Percentiles rank a stretch among this genome's conserved stretches.
Evolutionary conservation across 2,329 filamentous ascomycete species (phyloP).

Genomic region (Aspergillus awamori): DNA sequence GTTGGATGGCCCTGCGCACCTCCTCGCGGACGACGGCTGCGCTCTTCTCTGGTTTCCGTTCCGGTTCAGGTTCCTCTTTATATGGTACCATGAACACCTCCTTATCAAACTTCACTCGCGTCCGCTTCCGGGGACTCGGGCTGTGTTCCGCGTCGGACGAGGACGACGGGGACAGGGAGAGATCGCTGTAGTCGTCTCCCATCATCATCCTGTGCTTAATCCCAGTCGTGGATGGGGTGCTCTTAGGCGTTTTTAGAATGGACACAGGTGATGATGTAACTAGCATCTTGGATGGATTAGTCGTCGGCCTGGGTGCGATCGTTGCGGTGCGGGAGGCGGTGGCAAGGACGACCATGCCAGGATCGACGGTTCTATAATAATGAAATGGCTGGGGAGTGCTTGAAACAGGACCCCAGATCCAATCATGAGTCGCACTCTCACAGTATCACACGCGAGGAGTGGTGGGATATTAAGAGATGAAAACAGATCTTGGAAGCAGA

Average conservation of each 20-base stretch:
- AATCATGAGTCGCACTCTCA: constrained; percentile 28
- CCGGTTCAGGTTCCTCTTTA: constrained; percentile 35
- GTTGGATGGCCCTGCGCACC: constrained; percentile 60
- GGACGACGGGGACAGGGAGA: constrained; percentile 37
- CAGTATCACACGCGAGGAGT: constrained; percentile 3
- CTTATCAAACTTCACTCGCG: constrained; percentile 49
- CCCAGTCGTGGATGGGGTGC: constrained; percentile 25
- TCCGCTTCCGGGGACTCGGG: constrained; percentile 44
- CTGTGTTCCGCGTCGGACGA: constrained; percentile 31
- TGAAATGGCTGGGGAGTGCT: constrained; percentile 10
- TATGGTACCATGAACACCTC: constrained; percentile 38
- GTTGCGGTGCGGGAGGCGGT: constrained; percentile 32
- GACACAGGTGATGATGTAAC: constrained; percentile 36
- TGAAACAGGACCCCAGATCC: constrained; percentile 14
- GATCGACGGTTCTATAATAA: constrained; percentile 14
- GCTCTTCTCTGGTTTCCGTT: constrained; percentile 52
- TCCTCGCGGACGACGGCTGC: constrained; percentile 63
- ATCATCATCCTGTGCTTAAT: constrained; percentile 40
- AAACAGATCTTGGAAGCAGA: constrained; percentile 6
- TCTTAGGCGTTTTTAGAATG: constrained; percentile 42
- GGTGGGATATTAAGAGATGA: neutral
- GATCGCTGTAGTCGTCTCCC: constrained; percentile 33
- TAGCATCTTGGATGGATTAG: constrained; percentile 36
- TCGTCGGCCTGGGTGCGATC: constrained; percentile 27
- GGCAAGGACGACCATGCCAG: constrained; percentile 40